A percentile compares a stretch with the other conserved stretches of the same genome.
These are phyloP conservation scores for Trichophyton mentagrophytes DNA, from an alignment of 2,329 filamentous ascomycete genomes.

Conservation along the genomic window DNA sequence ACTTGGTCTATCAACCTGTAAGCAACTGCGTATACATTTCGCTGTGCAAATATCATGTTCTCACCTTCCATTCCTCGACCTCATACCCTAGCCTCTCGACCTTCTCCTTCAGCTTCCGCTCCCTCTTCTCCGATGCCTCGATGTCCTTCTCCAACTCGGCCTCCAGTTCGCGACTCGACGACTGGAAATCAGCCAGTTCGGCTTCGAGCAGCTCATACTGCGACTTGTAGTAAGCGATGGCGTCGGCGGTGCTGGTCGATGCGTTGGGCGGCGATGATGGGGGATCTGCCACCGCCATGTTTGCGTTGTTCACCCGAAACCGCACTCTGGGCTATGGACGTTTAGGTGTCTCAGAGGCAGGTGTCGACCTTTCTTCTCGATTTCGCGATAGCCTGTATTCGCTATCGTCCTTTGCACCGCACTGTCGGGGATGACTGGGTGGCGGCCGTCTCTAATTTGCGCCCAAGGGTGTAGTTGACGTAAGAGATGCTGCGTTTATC, in stretches of 20 bases:
- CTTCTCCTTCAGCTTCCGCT: constrained; percentile 73
- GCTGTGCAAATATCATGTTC: background rate
- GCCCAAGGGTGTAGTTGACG: background rate
- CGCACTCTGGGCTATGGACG: background rate
- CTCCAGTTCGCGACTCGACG: constrained; percentile 87
- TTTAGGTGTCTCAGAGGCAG: constrained; percentile 6
- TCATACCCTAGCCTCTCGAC: constrained; percentile 74
- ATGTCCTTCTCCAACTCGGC: constrained; percentile 92
- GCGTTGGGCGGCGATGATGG: constrained; percentile 26
- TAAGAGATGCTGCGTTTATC: background rate
- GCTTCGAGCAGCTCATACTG: constrained; percentile 88
- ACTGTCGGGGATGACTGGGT: background rate
- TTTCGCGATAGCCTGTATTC: background rate
- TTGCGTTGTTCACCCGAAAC: background rate
- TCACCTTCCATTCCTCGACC: constrained; percentile 95
- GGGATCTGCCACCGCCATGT: constrained; percentile 6
- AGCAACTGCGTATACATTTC: background rate
- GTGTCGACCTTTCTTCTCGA: constrained; percentile 16
- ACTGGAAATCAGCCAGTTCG: constrained; percentile 85
- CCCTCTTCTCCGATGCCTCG: constrained; percentile 85
- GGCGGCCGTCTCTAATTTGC: background rate
- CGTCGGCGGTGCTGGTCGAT: constrained; percentile 47
- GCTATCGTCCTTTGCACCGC: no score
- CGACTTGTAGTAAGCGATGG: constrained; percentile 84
- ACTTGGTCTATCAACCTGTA: constrained; percentile 56